Evolutionary conservation across 345 rosid species (phyloP).

Genomic region (Salix caprea): DNA sequence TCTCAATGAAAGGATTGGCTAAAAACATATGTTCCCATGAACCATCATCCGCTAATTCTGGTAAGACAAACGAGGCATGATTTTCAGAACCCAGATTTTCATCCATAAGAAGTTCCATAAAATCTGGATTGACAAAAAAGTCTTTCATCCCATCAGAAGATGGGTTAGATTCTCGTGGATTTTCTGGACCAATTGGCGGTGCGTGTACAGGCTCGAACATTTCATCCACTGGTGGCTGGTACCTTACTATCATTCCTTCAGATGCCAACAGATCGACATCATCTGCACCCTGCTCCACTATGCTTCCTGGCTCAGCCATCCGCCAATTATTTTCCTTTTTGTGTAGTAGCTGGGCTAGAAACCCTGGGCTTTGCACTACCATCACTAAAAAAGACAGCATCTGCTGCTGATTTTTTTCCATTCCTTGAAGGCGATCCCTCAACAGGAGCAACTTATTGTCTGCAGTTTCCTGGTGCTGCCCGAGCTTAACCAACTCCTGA

Average conservation of each 20-base stretch:
- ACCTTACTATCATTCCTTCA: constrained; percentile 63
- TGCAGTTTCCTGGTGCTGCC: constrained; percentile 64
- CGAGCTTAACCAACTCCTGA: constrained; percentile 70
- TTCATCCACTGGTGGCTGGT: constrained; percentile 54
- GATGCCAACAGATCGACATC: constrained; percentile 38
- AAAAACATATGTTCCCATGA: constrained; percentile 76
- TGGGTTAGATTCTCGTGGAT: constrained; percentile 23
- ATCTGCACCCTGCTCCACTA: constrained; percentile 46
- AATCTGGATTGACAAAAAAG: constrained; percentile 54
- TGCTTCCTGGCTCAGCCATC: constrained; percentile 51
- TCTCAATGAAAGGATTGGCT: constrained; percentile 37
- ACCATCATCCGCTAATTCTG: constrained; percentile 64
- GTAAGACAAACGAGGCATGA: constrained; percentile 51
- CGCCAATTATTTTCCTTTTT: constrained; percentile 68
- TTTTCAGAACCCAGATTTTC: constrained; percentile 40
- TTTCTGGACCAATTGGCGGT: constrained; percentile 19
- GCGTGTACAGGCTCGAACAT: constrained; percentile 27
- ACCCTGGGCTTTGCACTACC: constrained; percentile 84
- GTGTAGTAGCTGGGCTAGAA: constrained; percentile 70
- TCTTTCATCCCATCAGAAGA: constrained; percentile 47
- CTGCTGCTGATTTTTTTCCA: constrained; percentile 92
- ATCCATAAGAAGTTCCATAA: constrained; percentile 61
- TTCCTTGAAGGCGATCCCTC: constrained; percentile 72
- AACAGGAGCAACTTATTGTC: constrained; percentile 57
- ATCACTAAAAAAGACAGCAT: constrained; percentile 87